Evolutionary conservation across 495 filamentous ascomycete genomes (phyloP).

Genomic region (Neurospora sp.): DNA sequence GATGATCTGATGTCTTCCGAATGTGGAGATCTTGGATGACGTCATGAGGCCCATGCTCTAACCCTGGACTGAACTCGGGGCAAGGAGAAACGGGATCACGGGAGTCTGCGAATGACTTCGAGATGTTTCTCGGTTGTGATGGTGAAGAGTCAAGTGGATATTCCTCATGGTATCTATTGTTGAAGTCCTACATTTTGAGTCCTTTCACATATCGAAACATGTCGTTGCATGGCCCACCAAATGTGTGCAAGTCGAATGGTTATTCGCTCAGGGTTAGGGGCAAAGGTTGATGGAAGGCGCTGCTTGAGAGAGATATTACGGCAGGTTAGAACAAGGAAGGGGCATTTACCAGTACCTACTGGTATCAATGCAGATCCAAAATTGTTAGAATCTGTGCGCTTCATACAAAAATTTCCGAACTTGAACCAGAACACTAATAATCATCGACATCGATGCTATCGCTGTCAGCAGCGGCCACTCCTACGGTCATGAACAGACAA

Average conservation of each 20-base stretch:
- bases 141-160: neutral
- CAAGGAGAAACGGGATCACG: neutral
- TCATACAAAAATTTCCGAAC: too few relatives aligned
- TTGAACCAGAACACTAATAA: too few relatives aligned
- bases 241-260: neutral
- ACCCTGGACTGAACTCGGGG: neutral
- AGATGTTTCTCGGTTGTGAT: neutral
- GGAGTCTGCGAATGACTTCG: neutral
- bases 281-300: neutral
- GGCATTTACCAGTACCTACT: neutral
- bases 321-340: neutral
- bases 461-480: too few relatives aligned
- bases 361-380: neutral
- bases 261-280: neutral
- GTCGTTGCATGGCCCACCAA: neutral
- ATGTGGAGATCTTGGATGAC: neutral
- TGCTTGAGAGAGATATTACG: neutral
- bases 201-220: too few relatives aligned
- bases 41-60: neutral
- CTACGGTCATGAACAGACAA: too few relatives aligned
- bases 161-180: neutral
- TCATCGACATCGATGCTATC: too few relatives aligned
- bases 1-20: neutral
- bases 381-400: too few relatives aligned
- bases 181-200: too few relatives aligned